Evolutionary conservation across 2,329 filamentous ascomycete genomes (phyloP).

Genomic region (Neonectria sp.): DNA sequence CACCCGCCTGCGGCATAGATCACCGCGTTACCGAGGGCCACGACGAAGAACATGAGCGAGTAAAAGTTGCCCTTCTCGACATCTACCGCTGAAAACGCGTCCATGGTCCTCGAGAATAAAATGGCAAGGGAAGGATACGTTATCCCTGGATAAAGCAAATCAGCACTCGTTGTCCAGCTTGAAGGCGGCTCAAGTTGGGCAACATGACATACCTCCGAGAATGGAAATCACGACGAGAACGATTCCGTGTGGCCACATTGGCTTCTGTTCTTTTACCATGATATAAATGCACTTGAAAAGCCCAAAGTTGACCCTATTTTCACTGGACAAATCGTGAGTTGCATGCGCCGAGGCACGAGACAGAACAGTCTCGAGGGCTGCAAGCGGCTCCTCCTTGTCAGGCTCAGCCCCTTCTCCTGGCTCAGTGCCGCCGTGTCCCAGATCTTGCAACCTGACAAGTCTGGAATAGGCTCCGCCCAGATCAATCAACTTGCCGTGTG

Average conservation of each 20-base stretch:
- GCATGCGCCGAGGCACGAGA: slow-evolving; percentile 44
- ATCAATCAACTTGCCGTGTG: slow-evolving; percentile 70
- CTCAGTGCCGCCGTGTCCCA: slow-evolving; percentile 44
- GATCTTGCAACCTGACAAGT: slow-evolving; percentile 63
- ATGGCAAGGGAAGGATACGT: slow-evolving; percentile 59
- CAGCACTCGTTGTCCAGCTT: neutral
- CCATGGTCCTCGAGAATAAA: slow-evolving; percentile 58
- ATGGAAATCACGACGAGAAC: slow-evolving; percentile 43
- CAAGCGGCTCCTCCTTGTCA: slow-evolving; percentile 56
- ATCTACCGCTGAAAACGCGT: slow-evolving; percentile 53
- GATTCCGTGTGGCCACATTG: slow-evolving; percentile 44
- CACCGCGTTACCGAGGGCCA: slow-evolving; percentile 63
- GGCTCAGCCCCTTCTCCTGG: slow-evolving; percentile 36
- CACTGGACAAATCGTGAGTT: slow-evolving; percentile 22
- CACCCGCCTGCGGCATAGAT: slow-evolving; percentile 59
- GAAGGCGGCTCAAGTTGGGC: neutral
- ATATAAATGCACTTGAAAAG: slow-evolving; percentile 50
- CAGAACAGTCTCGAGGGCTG: slow-evolving; percentile 45
- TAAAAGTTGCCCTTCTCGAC: slow-evolving; percentile 64
- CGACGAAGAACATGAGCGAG: slow-evolving; percentile 70
- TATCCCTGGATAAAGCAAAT: slow-evolving; percentile 45
- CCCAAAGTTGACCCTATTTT: slow-evolving; percentile 39
- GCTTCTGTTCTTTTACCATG: slow-evolving; percentile 50
- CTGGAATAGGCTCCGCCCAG: slow-evolving; percentile 64
- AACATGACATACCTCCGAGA: slow-evolving; percentile 45